A percentile compares a stretch with the other conserved stretches of the same genome.
phyloP scores from a whole-genome alignment of 2,329 filamentous ascomycete species.

The Remersonia thermophila region DNA sequence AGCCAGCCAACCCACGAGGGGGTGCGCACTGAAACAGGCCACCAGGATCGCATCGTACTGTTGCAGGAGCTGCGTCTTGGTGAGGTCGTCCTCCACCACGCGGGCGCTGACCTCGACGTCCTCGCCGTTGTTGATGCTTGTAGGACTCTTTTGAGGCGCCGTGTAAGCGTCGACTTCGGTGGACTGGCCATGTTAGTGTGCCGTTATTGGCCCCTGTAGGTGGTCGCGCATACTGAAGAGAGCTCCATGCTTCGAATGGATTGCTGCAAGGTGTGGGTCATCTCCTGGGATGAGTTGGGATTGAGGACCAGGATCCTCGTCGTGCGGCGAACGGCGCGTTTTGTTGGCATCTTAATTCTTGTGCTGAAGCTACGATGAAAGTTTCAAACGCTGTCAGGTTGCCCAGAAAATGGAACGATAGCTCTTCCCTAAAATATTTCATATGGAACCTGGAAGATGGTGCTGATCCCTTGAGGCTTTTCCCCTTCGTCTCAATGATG shows the following conservation, averaged over 20 bases:
- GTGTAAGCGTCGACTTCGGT: slow-evolving; percentile 52
- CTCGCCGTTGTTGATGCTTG: slow-evolving; percentile 64
- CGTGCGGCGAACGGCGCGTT: slow-evolving; percentile 18
- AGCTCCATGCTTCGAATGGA: slow-evolving; percentile 33
- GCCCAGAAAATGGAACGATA: no score
- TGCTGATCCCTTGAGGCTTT: no score
- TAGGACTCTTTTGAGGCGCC: slow-evolving; percentile 46
- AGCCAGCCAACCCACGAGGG: slow-evolving; percentile 52
- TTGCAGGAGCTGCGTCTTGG: slow-evolving; percentile 22
- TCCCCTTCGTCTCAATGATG: no score
- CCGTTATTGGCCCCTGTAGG: no score
- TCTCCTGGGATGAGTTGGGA: slow-evolving; percentile 61
- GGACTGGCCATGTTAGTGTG: slow-evolving; percentile 23
- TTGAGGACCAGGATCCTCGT: slow-evolving; percentile 59
- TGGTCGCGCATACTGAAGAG: slow-evolving; percentile 21
- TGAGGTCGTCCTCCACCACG: slow-evolving; percentile 47
- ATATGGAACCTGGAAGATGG: no score
- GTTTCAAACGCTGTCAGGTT: no score
- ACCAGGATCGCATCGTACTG: slow-evolving; percentile 67
- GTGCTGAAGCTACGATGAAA: no score
- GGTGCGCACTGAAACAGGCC: slow-evolving; percentile 80
- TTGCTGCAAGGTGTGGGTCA: slow-evolving; percentile 54
- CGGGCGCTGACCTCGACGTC: slow-evolving; percentile 54
- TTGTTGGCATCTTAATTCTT: slow-evolving; percentile 18
- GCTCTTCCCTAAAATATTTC: no score